phyloP scores from a whole-genome alignment of 805 yeast genomes.

The Starmerella vitae region DNA sequence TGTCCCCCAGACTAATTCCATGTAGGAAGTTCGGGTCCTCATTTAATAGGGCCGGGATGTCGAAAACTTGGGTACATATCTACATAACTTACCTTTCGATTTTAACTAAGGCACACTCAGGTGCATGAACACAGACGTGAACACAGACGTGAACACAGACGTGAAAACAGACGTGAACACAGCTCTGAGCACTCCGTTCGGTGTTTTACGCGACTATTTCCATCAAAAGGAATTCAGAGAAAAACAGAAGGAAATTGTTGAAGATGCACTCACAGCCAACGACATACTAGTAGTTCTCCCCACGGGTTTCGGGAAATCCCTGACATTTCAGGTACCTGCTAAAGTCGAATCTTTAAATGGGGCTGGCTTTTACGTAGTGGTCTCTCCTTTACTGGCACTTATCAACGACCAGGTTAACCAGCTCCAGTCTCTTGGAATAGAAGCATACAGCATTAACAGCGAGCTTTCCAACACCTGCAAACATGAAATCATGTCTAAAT shows the following conservation, averaged over 20 bases:
- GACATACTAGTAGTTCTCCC: conserved; percentile 95
- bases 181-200: not conserved
- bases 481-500: conserved; percentile 43
- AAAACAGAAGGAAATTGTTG: conserved; percentile 20
- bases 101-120: not conserved
- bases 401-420: conserved; percentile 95
- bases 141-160: too few relatives aligned
- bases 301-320: conserved; percentile 94
- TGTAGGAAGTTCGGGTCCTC: conserved; percentile 28
- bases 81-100: too few relatives aligned
- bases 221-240: conserved; percentile 18
- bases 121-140: too few relatives aligned
- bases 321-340: conserved; percentile 92
- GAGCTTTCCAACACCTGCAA: conserved; percentile 51
- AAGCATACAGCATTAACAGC: conserved; percentile 78
- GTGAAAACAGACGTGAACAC: not conserved
- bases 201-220: conserved; percentile 16
- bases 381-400: conserved; percentile 84
- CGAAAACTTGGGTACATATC: conserved; percentile 25
- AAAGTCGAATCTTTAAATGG: conserved; percentile 37
- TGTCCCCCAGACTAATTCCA: conserved; percentile 27
- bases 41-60: conserved; percentile 25
- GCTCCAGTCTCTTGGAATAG: conserved; percentile 46
- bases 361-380: conserved; percentile 60
- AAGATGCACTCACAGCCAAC: conserved; percentile 33